These are phyloP conservation scores for Cordyceps cateniannulata DNA, from an alignment of 2,329 filamentous ascomycete species.

Conservation along the genomic window DNA sequence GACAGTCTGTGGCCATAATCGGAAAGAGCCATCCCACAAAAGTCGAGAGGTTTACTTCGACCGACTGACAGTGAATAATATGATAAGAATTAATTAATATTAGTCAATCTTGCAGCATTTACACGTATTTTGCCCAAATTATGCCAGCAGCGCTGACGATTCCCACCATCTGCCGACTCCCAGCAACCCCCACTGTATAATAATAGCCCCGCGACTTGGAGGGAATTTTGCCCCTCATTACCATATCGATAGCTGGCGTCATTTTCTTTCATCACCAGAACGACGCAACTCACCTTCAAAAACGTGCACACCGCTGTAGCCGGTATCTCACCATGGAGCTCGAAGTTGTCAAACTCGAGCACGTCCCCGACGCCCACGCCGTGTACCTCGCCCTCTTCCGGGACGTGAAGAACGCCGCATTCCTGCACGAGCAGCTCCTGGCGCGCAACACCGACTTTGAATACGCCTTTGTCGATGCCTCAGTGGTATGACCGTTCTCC, in stretches of 20 bases:
- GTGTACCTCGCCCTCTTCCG: conserved; percentile 72
- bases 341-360: conserved; percentile 66
- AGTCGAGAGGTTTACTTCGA: too few relatives aligned
- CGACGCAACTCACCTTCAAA: neutral
- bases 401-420: conserved; percentile 68
- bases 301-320: too few relatives aligned
- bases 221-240: conserved; percentile 5
- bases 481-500: conserved; percentile 46
- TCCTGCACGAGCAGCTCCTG: conserved; percentile 78
- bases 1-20: too few relatives aligned
- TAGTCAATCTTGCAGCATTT: too few relatives aligned
- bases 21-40: too few relatives aligned
- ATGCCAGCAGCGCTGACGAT: too few relatives aligned
- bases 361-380: conserved; percentile 60
- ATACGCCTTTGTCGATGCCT: conserved; percentile 89
- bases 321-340: conserved; percentile 29
- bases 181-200: neutral
- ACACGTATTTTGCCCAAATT: too few relatives aligned
- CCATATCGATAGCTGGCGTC: conserved; percentile 1
- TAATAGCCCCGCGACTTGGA: neutral
- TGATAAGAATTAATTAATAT: too few relatives aligned
- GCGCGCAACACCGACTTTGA: conserved; percentile 78
- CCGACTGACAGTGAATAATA: too few relatives aligned
- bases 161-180: too few relatives aligned
- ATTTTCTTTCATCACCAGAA: neutral